These are phyloP conservation scores for Podospora pseudopauciseta DNA, from an alignment of 495 filamentous ascomycete species.

Conservation along the genomic window DNA sequence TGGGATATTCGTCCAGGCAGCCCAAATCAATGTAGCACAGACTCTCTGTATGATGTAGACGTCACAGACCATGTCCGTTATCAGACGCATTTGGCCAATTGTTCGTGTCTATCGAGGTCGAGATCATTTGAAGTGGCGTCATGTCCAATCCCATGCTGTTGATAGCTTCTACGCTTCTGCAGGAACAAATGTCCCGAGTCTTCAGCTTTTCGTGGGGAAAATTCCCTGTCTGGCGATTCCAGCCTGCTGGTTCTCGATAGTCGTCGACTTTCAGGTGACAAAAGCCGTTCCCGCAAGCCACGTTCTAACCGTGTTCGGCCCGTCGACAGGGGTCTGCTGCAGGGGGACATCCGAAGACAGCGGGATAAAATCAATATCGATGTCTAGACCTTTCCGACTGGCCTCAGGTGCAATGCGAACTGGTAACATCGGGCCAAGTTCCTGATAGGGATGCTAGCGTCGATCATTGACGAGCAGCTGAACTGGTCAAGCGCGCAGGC, in stretches of 20 bases:
- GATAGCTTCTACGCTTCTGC: background rate
- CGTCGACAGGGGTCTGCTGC: background rate
- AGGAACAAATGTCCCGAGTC: background rate
- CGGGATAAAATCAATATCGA: background rate
- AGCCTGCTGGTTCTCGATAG: background rate
- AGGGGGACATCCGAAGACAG: background rate
- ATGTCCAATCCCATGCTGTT: too few relatives aligned
- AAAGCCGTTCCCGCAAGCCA: background rate
- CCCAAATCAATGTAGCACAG: background rate
- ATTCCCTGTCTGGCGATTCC: background rate
- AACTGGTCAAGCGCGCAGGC: background rate
- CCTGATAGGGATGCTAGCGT: background rate
- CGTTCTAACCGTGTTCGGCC: constrained; percentile 5
- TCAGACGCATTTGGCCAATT: background rate
- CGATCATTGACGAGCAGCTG: constrained; percentile 7
- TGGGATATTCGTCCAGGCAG: background rate
- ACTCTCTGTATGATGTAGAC: background rate
- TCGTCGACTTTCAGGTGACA: background rate
- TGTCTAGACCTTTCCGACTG: constrained; percentile 1
- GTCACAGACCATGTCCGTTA: background rate
- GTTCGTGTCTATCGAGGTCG: background rate
- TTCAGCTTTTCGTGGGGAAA: constrained; percentile 3
- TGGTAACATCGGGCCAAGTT: background rate
- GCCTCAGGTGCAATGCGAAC: background rate
- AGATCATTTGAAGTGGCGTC: background rate